Evolutionary conservation across 345 rosid genomes (phyloP).

Genomic region (Punica granatum): DNA sequence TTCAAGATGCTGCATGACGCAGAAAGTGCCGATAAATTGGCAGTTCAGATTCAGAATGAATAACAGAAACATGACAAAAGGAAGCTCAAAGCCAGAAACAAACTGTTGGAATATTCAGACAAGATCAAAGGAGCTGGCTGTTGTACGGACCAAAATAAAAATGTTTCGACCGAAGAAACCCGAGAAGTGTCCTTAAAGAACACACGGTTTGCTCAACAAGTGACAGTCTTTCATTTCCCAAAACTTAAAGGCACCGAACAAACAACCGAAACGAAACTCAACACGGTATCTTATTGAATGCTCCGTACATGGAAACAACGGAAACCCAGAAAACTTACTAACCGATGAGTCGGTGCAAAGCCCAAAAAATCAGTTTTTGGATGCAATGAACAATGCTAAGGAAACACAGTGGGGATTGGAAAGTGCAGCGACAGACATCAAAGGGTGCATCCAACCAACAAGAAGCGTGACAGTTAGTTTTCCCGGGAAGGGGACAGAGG

Average conservation of each 20-base stretch:
- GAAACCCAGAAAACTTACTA: background rate
- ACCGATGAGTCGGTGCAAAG: background rate
- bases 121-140: too few species aligned
- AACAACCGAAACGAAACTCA: too few species aligned
- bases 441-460: background rate
- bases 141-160: background rate
- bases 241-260: background rate
- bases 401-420: too few species aligned
- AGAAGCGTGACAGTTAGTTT: slow-evolving; percentile 2
- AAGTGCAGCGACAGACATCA: background rate
- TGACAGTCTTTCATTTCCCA: background rate
- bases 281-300: too few species aligned
- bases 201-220: background rate
- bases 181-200: background rate
- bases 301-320: too few species aligned
- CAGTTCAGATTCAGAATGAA: too few species aligned
- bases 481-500: background rate
- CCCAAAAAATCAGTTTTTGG: background rate
- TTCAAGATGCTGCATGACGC: background rate
- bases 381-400: background rate
- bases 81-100: too few species aligned
- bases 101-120: too few species aligned
- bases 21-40: too few species aligned
- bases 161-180: background rate
- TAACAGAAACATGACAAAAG: background rate